Evolutionary conservation across 441 rosid species (phyloP), one percentile per base, ranked within the genome.

Genomic region (Hura crepitans): DNA sequence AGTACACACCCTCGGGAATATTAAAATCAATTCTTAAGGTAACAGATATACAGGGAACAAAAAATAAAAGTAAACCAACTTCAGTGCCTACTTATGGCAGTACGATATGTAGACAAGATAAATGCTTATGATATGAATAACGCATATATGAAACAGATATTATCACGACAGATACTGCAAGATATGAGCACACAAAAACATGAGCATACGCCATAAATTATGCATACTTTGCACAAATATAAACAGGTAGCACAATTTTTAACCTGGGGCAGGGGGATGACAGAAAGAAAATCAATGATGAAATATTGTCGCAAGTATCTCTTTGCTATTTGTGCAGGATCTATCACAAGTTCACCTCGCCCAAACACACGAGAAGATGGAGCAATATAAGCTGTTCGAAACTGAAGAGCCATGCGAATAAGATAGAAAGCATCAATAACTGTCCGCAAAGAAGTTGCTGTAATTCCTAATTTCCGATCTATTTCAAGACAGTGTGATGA

Each of bases 301-400:
- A 95, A 95, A 77, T 88, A 81, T 71, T 83, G 81, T 55, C 64
- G 83, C 83, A 95, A 75, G 83, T 95, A 95, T 49, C 95, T 84
- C 75, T 87, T 91, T 39, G 99, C 99, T 63, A 95, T 91, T 85
- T 86, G 86, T 62, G 87, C 81, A 78, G 96, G 87, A 63, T 91
- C 92, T 23, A 92, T 95, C 65, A 95, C 99, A 77, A 92, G 97
- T 85, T 95, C 99, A 31, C 99, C 99, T 3, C 97, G 85, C 56
- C 99, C 99, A 49, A 95, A 95, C 58, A 92, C 97, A 69, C 97
- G 90, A 59, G 98, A 92, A 74, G 97, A 91, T 46, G 99, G 99
- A 10, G 97, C 98, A 25, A 95, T 87, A 75, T 86, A 95, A 74
- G 98, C 99, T 23, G 98, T 95, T 72, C 97, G 90, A 77, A 95